Evolutionary conservation across 331 rosid genomes (phyloP), one percentile per base, ranked within the genome.

Genomic region (Quercus phellos): DNA sequence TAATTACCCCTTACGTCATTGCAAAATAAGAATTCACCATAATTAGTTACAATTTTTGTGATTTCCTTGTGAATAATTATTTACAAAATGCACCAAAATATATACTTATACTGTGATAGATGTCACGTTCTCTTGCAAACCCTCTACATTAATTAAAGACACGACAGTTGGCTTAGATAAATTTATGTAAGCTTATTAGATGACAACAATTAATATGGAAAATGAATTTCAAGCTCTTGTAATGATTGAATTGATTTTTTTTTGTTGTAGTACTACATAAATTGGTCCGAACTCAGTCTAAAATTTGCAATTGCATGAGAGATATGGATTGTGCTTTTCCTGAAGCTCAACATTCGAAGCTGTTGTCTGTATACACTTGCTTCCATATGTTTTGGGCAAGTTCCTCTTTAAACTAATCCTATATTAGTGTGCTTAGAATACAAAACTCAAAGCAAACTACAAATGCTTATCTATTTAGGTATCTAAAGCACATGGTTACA

Each of bases 401-500:
- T 73, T 77, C 81, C 8, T 34, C 51, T 54, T 35, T 30, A 59
- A 70, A 38, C 43, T 58, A 72, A 59, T 55, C 68, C 80, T 46
- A 56, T 75, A 72, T 42, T 64, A 63, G 78, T 84, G 72, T 87
- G 90, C 88, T 78, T 77, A 74, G 30, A 77, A 75, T 82, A 55
- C 58, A 50, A 32, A 63, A 68, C 66, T 73, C n/a, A 18, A 76
- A 61, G 63, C 21, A 73, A 69, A 55, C 13, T 51, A 73, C 81
- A 73, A 75, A 59, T 35, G 22, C 17, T 68, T 56, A 64, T 77
- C 72, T 32, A 60, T 50, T 50, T 55, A 55, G 27, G 85, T 59
- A 78, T 80, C 89, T 76, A 76, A 79, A 84, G 68, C 92, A 91
- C 92, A 84, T 88, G 94, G 82, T 79, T 70, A 54, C 87, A 78